Base-by-base conservation (phyloP, 2,329 filamentous ascomycete species). In the Amauroascus verrucosus region DNA sequence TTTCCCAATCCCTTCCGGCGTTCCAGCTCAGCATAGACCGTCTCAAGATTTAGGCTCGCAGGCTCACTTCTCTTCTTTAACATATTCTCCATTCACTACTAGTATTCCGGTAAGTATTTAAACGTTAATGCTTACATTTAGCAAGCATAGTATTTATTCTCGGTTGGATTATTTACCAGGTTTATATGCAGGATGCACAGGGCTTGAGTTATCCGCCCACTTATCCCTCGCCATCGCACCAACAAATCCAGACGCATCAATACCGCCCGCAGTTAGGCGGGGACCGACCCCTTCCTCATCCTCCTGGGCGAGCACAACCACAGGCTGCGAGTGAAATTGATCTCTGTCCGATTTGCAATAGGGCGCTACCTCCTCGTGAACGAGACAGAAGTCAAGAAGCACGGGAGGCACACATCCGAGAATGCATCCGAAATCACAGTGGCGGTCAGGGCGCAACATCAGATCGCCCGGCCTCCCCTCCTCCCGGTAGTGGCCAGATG, bases 291-390 rank as follows among this genome's bases (percentile, higher is more conserved):
- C 35, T 60, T 56, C 57, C 55, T 37, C 20, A 49, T 40, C 57
- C 47, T 32, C 60, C 61, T 38, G 11, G 51, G 26, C 50, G 49
- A 13, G 53, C 46, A 30, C 53, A 60, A 9, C 63, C 59, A 11
- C 61, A 56, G n/a, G 58, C 53, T 4, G 54, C 70, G 4, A 64
- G 67, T 9, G 73, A 76, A 59, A 64, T 65, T 41, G 73, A 75
- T 56, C 62, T 73, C 30, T 76, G 74, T 58, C 74, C 74, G 3
- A 67, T 76, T 18, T 76, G 74, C 54, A 67, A 70, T 46, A 62
- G 57, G 5, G 58, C 56, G 18, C 67, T 76, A 28, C 72, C 71
- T 4, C 62, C 68, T 9, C 60, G 70, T 18, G 68, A 63, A 7
- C 56, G 61, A 1, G 63, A 69, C 48, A 67, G 70, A 20, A 67